Evolutionary conservation across 2,329 filamentous ascomycete species (phyloP).

Genomic region (Xylariaceae sp.): DNA sequence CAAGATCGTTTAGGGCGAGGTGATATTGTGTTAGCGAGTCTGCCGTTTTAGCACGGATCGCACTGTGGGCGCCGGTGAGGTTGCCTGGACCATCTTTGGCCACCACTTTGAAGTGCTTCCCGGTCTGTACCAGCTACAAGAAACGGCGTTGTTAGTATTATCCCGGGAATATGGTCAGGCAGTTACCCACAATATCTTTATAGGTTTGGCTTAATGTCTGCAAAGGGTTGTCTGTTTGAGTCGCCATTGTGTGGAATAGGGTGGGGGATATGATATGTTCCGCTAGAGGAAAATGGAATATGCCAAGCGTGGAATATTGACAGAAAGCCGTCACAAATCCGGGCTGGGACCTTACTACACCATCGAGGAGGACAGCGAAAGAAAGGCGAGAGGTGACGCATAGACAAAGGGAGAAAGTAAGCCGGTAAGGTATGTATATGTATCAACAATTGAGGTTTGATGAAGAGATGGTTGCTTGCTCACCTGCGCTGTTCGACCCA

Average conservation of each 20-base stretch:
- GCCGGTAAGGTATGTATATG: no score
- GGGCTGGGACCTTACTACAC: not conserved
- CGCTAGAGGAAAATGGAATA: not conserved
- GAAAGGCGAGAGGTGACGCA: not conserved
- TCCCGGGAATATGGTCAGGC: not conserved
- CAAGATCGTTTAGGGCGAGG: constrained; percentile 60
- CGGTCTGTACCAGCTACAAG: constrained; percentile 61
- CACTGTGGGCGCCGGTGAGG: constrained; percentile 39
- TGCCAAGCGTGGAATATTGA: no score
- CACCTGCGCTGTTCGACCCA: no score
- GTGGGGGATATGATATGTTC: not conserved
- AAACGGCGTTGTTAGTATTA: constrained; percentile 11
- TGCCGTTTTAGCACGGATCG: constrained; percentile 50
- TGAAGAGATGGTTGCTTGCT: no score
- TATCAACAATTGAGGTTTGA: no score
- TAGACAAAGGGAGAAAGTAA: no score
- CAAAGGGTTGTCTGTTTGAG: constrained; percentile 48
- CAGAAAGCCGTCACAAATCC: no score
- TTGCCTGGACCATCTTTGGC: constrained; percentile 52
- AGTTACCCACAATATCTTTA: constrained; percentile 58
- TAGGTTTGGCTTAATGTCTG: constrained; percentile 59
- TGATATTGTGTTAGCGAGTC: constrained; percentile 58
- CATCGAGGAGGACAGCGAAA: not conserved
- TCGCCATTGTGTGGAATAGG: constrained; percentile 34
- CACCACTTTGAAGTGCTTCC: constrained; percentile 60